Conservation (phyloP, 176 grass and related monocot species). For the Alloteropsis semialata region DNA sequence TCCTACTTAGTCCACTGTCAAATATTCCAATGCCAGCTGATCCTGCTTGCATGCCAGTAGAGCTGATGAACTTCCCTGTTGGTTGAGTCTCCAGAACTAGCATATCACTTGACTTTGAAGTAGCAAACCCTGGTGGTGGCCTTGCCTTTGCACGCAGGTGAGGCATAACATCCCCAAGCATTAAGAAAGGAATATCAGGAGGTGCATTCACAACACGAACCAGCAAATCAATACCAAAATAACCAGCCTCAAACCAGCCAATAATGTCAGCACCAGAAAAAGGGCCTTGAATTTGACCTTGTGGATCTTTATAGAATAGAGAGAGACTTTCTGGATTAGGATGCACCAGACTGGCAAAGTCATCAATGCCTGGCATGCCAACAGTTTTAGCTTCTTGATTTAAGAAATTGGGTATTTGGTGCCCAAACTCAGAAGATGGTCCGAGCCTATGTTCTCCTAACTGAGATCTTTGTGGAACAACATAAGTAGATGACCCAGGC, state of each 20-base stretch:
- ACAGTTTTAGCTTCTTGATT: conserved; percentile 45
- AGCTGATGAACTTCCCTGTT: conserved; percentile 50
- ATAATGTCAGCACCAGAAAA: conserved; percentile 95
- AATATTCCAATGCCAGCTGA: conserved; percentile 46
- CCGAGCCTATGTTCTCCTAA: conserved; percentile 53
- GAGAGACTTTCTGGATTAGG: conserved; percentile 85
- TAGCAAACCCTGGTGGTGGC: conserved; percentile 84
- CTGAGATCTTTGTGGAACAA: conserved; percentile 68
- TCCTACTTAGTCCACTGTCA: conserved; percentile 37
- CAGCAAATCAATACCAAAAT: conserved; percentile 95
- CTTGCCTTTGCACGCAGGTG: conserved; percentile 81
- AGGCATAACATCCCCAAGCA: conserved; percentile 98
- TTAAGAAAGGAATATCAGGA: conserved; percentile 74
- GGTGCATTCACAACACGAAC: conserved; percentile 64
- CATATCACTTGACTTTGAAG: conserved; percentile 53
- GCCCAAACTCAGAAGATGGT: conserved; percentile 30
- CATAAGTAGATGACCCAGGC: conserved; percentile 49
- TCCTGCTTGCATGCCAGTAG: conserved; percentile 41
- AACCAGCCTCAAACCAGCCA: conserved; percentile 90
- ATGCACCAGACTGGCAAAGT: conserved; percentile 43
- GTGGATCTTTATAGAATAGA: conserved; percentile 93
- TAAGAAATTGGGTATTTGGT: conserved; percentile 41
- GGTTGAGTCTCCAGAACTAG: conserved; percentile 30
- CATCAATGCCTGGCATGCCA: conserved; percentile 33
- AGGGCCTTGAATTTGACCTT: conserved; percentile 90